phyloP scores from a whole-genome alignment of 2,329 filamentous ascomycete genomes.

The Graphium sp. region DNA sequence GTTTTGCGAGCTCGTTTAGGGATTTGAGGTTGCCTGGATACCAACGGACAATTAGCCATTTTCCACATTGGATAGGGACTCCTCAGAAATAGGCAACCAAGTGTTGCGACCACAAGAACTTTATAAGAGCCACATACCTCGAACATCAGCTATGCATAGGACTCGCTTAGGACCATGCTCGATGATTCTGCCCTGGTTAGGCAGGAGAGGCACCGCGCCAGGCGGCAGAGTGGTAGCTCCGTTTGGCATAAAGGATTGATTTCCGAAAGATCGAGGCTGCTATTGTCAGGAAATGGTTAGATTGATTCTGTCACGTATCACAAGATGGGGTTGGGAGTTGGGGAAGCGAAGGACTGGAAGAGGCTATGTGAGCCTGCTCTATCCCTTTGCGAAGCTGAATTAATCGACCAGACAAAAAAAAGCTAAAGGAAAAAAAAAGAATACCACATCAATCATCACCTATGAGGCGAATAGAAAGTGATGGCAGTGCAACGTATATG shows the following conservation, averaged over 20 bases:
- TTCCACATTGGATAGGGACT: constrained; percentile 5
- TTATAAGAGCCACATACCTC: constrained; percentile 38
- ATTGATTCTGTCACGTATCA: constrained; percentile 9
- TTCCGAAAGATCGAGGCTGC: constrained; percentile 28
- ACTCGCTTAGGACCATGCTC: constrained; percentile 50
- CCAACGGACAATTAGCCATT: neutral
- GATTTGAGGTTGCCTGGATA: constrained; percentile 75
- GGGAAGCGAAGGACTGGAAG: too few relatives aligned
- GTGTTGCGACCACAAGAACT: neutral
- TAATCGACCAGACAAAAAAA: neutral
- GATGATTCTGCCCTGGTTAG: constrained; percentile 50
- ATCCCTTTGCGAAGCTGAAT: too few relatives aligned
- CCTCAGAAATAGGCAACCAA: constrained; percentile 5
- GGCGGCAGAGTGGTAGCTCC: constrained; percentile 29
- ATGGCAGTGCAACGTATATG: too few relatives aligned
- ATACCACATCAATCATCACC: neutral
- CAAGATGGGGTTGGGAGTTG: constrained; percentile 7
- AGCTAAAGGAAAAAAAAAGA: constrained; percentile 1
- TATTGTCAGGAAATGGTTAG: constrained; percentile 1
- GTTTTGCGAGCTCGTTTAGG: constrained; percentile 88
- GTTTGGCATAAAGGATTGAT: constrained; percentile 45
- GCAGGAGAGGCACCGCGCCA: constrained; percentile 46
- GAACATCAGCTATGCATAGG: constrained; percentile 55
- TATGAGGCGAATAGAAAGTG: constrained; percentile 1
- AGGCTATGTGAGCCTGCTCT: too few relatives aligned